Base-by-base conservation (phyloP, 345 rosid genomes). In the Rubroshorea leprosula region DNA sequence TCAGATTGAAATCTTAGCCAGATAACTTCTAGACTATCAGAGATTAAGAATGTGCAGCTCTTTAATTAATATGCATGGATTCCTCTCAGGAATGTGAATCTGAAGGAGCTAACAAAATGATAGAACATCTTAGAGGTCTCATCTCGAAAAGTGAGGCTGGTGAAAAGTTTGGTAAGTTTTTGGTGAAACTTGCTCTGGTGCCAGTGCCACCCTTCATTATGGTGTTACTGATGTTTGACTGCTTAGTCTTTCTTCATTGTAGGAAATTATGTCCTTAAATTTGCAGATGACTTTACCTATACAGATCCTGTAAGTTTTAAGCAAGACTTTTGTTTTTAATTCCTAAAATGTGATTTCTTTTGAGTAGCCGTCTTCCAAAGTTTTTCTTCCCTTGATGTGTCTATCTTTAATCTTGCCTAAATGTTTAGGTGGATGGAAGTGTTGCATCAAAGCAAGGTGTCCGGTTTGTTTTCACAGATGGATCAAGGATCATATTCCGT, bases 381-480 rank as follows among this genome's bases (percentile, higher is more conserved):
- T 15, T 21, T 18, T 49, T 29, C 18, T 57, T 54, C 20, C n/a
- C 52, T n/a, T 4, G 1, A 41, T 22, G 19, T 62, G 54, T 63
- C 29, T 67, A 48, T 55, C 54, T 38, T 53, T 1, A 18, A 43
- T 57, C 7, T 19, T 63, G 29, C 60, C 53, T 26, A 44, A 61
- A 24, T 77, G 46, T 69, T 61, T 67, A 92, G 97, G 96, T 93
- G 68, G 96, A 93, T 68, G 94, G 94, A 74, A 89, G 97, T 71
- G 84, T 86, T 46, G 96, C 68, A 63, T 67, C 94, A 54, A 93
- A 93, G 77, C 99, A 93, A 79, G 97, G 96, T 61, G 88, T 93
- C 53, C 88, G 96, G 29, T 79, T 93, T 73, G 91, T 89, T 62
- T 89, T 89, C 62, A 85, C 85, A 0, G 96, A 93, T 62, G 94